Percentiles rank a stretch among this genome's conserved stretches.
Conservation (phyloP, 257 asterid species). For the Solanum ahanhuiri region DNA sequence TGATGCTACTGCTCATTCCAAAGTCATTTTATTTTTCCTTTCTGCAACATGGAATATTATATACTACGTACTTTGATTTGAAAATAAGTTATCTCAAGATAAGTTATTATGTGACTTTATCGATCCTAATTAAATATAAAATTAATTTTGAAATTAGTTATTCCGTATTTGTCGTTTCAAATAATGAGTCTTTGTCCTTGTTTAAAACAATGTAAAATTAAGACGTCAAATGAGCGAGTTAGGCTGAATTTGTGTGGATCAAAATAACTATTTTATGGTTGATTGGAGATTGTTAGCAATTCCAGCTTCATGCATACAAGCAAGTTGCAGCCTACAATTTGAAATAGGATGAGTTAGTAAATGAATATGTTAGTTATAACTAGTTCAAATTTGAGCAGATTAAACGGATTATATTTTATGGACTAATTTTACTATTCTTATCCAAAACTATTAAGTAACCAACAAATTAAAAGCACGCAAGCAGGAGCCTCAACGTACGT, state of each 20-base stretch:
- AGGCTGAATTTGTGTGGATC: fast-evolving
- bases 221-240: not conserved
- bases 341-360: not conserved
- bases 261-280: not conserved
- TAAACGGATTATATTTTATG: not conserved
- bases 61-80: not conserved
- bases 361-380: not conserved
- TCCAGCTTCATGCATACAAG: not conserved
- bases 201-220: not conserved
- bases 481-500: not conserved
- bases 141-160: no score
- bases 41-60: not conserved
- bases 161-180: fast-evolving
- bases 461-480: not conserved
- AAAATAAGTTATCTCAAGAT: no score
- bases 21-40: not conserved
- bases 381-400: not conserved
- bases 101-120: no score
- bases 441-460: not conserved
- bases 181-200: not conserved
- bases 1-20: not conserved
- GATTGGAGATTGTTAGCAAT: not conserved
- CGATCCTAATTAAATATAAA: no score
- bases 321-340: not conserved
- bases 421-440: not conserved